Conservation (phyloP, 352 stramenopile species). For the Phytophthora litchii region DNA sequence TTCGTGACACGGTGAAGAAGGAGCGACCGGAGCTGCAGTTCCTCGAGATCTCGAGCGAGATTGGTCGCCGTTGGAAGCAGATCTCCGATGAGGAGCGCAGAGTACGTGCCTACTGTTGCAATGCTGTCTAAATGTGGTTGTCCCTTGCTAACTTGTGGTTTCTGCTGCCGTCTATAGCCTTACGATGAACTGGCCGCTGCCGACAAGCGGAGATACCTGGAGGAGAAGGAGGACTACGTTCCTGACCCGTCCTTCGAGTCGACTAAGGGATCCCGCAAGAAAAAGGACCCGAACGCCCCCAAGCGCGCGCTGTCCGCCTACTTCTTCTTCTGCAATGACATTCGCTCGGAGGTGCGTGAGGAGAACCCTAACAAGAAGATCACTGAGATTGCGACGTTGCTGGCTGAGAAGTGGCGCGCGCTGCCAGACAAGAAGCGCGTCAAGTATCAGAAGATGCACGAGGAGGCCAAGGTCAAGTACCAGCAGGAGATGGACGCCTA, state of each 20-base stretch:
- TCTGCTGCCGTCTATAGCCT: constrained; percentile 42
- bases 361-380: constrained; percentile 96
- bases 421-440: constrained; percentile 93
- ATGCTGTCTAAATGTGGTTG: constrained; percentile 4
- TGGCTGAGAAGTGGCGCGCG: constrained; percentile 86
- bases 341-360: constrained; percentile 87
- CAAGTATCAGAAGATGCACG: constrained; percentile 90
- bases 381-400: constrained; percentile 89
- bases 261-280: constrained; percentile 72
- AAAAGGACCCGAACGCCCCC: constrained; percentile 93
- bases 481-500: constrained; percentile 91
- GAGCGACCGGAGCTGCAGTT: constrained; percentile 89
- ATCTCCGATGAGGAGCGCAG: constrained; percentile 67
- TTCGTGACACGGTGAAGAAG: constrained; percentile 88
- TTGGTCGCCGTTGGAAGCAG: constrained; percentile 84
- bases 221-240: constrained; percentile 91
- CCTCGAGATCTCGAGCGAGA: constrained; percentile 87
- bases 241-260: constrained; percentile 83
- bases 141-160: not conserved
- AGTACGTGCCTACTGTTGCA: constrained; percentile 31
- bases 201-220: constrained; percentile 87
- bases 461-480: constrained; percentile 89
- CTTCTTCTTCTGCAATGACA: constrained; percentile 96
- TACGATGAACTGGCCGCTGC: constrained; percentile 86
- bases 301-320: constrained; percentile 95